These are phyloP conservation scores for Samsoniella hepiali DNA, from an alignment of 2,329 filamentous ascomycete species.

Conservation along the genomic window DNA sequence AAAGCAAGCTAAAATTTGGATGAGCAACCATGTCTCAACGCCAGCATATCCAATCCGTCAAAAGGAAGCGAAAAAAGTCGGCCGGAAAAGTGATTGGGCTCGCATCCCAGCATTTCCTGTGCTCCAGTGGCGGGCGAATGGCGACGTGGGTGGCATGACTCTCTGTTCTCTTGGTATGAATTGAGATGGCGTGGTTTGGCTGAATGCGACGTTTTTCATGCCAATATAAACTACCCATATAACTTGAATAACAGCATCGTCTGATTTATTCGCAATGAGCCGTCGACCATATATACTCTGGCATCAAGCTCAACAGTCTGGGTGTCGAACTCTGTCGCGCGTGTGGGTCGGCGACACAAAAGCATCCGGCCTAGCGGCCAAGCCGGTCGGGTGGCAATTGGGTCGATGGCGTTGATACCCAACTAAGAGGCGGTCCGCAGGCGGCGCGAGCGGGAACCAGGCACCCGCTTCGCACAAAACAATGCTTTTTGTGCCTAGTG, in stretches of 20 bases:
- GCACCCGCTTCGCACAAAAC: conserved; percentile 18
- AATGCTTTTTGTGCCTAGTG: conserved; percentile 8
- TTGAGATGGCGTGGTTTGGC: conserved; percentile 1
- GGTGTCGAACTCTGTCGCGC: neutral
- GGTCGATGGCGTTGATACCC: conserved; percentile 17
- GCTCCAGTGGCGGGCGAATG: neutral
- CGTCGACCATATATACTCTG: conserved; percentile 11
- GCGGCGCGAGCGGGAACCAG: conserved; percentile 16
- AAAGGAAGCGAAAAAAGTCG: neutral
- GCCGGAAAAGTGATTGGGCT: neutral
- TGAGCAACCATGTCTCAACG: conserved; percentile 32
- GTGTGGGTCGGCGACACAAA: neutral
- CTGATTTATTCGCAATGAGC: neutral
- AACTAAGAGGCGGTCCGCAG: conserved; percentile 14
- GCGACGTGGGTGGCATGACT: neutral
- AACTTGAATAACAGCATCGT: neutral
- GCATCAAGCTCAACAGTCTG: neutral
- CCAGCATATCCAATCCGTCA: neutral
- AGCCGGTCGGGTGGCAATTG: conserved; percentile 17
- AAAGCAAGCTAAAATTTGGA: conserved; percentile 59
- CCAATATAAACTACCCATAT: neutral
- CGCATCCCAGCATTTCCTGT: neutral
- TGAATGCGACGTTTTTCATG: conserved; percentile 1
- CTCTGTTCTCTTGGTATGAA: neutral
- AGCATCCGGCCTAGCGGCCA: conserved; percentile 6